A percentile compares a stretch with the other conserved stretches of the same genome.
These are phyloP conservation scores for Triticum turgidum DNA, from an alignment of 176 grass and related monocot species.

Conservation along the genomic window DNA sequence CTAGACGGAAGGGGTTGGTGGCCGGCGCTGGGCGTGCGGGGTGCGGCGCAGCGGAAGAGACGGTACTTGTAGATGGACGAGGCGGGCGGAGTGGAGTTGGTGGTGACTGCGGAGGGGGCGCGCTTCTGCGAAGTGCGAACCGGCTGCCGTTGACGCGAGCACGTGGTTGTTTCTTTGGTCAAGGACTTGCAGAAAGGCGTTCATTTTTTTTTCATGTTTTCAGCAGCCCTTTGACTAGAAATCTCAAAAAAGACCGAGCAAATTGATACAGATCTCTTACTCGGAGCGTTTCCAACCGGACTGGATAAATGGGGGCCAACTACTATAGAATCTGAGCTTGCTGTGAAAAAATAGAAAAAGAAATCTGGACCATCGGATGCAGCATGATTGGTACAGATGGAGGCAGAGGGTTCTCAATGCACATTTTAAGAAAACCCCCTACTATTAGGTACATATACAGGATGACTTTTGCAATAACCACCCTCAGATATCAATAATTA, in stretches of 20 bases:
- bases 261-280: too few relatives aligned
- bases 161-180: slow-evolving; percentile 9
- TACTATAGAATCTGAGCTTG: too few relatives aligned
- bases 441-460: too few relatives aligned
- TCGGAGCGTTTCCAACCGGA: too few relatives aligned
- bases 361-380: too few relatives aligned
- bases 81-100: slow-evolving; percentile 11
- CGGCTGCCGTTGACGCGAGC: slow-evolving; percentile 13
- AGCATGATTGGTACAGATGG: too few relatives aligned
- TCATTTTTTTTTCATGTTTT: background rate
- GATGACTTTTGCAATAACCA: too few relatives aligned
- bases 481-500: too few relatives aligned
- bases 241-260: background rate
- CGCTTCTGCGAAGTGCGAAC: background rate
- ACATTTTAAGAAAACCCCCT: too few relatives aligned
- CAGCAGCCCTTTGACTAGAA: background rate
- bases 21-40: slow-evolving; percentile 23
- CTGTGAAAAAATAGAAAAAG: too few relatives aligned
- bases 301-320: too few relatives aligned
- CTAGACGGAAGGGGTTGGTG: background rate
- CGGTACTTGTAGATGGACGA: background rate
- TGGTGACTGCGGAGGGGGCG: slow-evolving; percentile 4
- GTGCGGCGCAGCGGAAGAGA: background rate
- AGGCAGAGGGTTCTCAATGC: too few relatives aligned
- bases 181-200: background rate